Percentiles rank a stretch among this genome's conserved stretches.
Evolutionary conservation across 2,329 filamentous ascomycete genomes (phyloP).

Genomic region (Dothiorella sarmentorum): DNA sequence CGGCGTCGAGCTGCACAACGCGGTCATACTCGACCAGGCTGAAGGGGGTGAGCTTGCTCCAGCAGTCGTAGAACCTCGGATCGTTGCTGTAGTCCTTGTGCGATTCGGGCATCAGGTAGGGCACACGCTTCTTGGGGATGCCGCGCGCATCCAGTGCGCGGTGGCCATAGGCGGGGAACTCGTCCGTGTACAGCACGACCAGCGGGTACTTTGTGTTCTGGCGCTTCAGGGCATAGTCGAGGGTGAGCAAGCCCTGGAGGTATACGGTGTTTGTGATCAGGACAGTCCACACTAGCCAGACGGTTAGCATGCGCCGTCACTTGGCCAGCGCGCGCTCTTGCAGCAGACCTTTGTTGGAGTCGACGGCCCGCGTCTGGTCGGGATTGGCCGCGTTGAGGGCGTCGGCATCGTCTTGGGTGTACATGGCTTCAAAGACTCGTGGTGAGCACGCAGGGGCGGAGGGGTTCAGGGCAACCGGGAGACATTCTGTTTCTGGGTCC

Average conservation of each 20-base stretch:
- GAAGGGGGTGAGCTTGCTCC: constrained; percentile 82
- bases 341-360: constrained; percentile 36
- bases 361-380: constrained; percentile 27
- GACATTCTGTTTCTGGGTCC: constrained; percentile 10
- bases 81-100: constrained; percentile 70
- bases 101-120: constrained; percentile 66
- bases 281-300: constrained; percentile 70
- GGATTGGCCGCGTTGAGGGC: constrained; percentile 21
- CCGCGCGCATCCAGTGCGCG: constrained; percentile 64
- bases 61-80: constrained; percentile 84
- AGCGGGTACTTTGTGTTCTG: constrained; percentile 69
- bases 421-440: neutral
- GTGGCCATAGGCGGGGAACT: constrained; percentile 66
- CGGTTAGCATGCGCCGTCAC: constrained; percentile 7
- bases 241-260: constrained; percentile 75
- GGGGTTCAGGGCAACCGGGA: constrained; percentile 6
- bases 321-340: neutral
- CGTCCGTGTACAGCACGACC: constrained; percentile 77
- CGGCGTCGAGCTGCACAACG: constrained; percentile 80
- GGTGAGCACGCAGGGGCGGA: constrained; percentile 11
- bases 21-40: constrained; percentile 71
- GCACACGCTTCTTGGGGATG: constrained; percentile 67
- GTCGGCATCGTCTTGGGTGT: neutral
- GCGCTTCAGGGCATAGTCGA: constrained; percentile 71
- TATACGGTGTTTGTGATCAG: constrained; percentile 83